Base-by-base conservation (phyloP, 2,329 filamentous ascomycete species). In the Neopestalotiopsis sp. region DNA sequence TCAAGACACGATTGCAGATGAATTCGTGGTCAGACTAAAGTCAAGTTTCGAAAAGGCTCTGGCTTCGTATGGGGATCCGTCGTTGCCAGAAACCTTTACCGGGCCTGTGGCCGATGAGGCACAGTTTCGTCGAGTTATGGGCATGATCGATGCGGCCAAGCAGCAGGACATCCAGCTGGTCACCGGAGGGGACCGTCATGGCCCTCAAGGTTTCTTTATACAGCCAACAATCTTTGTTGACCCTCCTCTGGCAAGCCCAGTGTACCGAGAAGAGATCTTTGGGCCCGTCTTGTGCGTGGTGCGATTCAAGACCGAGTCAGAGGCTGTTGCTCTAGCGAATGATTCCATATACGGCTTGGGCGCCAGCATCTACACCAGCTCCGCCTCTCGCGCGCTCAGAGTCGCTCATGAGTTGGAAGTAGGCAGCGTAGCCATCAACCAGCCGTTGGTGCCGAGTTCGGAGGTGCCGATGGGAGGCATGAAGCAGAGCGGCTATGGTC, bases 391-490 rank as follows among this genome's bases (percentile, higher is more conserved):
- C 72, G 91, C 89, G 4, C 86, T 88, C 75, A 83, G 86, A 1
- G 79, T 88, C 2, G 82, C 85, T 2, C 80, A 83, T 3, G 81
- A 84, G 63, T 82, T 93, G 61, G 89, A 92, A 77, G 86, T 88
- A 12, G 91, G 91, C 40, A 92, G 91, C 86, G 90, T 92, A 4
- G 91, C 90, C 82, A 87, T 93, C 76, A 93, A 93, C 72, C 80
- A 78, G 58, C 75, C 82, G 61, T 80, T 77, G 67, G 71, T 80
- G 14, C 74, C 78, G 68, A 81, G 82, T 67, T 72, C 82, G 53
- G 76, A 69, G 7, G 77, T 80, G 3, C 85, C 86, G 0, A 87
- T 88, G 71, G 85, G 86, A 34, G 86, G 86, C 5, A 80, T 72
- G 65, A 88, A 87, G 79, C 79, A 84, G 75, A 84, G 81, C 69